Conservation (phyloP, 768 basidiomycete species). For the Clitopilus hobsonii region DNA sequence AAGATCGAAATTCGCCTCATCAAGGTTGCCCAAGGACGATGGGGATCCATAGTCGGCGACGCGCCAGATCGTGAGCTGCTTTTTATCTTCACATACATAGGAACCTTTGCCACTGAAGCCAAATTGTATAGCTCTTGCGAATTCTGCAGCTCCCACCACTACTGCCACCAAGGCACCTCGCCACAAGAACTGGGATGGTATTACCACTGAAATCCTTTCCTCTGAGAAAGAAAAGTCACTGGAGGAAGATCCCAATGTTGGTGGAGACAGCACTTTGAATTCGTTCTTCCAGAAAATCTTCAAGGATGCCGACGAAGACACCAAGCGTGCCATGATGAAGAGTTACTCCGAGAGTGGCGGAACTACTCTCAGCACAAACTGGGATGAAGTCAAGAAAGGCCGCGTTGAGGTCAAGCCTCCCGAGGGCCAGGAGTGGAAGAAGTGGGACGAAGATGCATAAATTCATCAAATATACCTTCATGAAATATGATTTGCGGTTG, state of each 20-base stretch:
- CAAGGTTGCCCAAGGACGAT: constrained; percentile 65
- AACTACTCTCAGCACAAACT: constrained; percentile 93
- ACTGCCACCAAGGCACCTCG: constrained; percentile 26
- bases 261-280: constrained; percentile 85
- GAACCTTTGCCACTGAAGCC: constrained; percentile 2
- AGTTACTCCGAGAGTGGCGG: constrained; percentile 94
- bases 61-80: constrained; percentile 62
- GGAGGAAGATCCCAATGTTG: constrained; percentile 83
- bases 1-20: constrained; percentile 82
- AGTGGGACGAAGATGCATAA: too few relatives aligned
- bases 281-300: constrained; percentile 90
- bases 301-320: constrained; percentile 86
- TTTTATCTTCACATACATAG: background rate
- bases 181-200: constrained; percentile 87
- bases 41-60: constrained; percentile 75
- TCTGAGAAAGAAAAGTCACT: constrained; percentile 65
- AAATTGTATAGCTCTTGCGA: constrained; percentile 21
- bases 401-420: constrained; percentile 80
- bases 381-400: constrained; percentile 78
- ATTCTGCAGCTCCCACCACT: constrained; percentile 23
- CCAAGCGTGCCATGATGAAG: constrained; percentile 95
- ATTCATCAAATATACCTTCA: too few relatives aligned
- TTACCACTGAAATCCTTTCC: constrained; percentile 63
- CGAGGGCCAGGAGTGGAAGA: constrained; percentile 77
- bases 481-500: too few relatives aligned